Evolutionary conservation across 257 asterid species (phyloP), one percentile per base, ranked within the genome.

Genomic region (Nicotiana tomentosiformis): DNA sequence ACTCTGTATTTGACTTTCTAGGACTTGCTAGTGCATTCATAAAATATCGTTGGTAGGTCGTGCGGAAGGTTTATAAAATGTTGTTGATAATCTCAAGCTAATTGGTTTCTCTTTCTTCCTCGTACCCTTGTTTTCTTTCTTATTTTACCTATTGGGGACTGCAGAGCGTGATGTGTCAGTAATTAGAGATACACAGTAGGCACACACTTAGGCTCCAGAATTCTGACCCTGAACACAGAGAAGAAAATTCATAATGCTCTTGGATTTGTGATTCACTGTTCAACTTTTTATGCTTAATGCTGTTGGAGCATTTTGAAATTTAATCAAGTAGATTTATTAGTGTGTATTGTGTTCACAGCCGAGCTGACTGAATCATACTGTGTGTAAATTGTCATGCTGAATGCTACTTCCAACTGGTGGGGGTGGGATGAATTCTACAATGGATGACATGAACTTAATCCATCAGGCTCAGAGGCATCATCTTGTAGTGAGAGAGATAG

Each of bases 401-500:
- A 93, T 92, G 97, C 95, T 92, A 89, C 94, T 90, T 79, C 94
- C 92, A 77, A 87, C 87, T 89, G 95, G 89, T 87, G 97, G 95
- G 86, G 82, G 87, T 81, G 97, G 89, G 88, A 90, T 96, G 96
- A 94, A 86, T 86, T 88, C 99, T 86, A 83, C 95, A 56, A 92
- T 94, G 98, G 98, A 94, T 90, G 99, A 96, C 77, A 93, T 94
- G 85, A 96, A 93, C 90, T 89, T 94, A 89, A 90, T 96, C 85
- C 98, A 96, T 84, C 99, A 96, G 87, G 91, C 97, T 77, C 98
- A 94, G 84, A 90, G 98, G 88, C 99, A 96, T 89, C 95, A 91
- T 84, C 94, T 96, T 18, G 98, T 91, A 69, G 95, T 92, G 46
- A 87, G 98, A 79, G 99, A 94, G 82, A 90, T 96, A 23, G 93